Percentiles rank a stretch among this genome's conserved stretches.
phyloP scores from a whole-genome alignment of 164 flowering plant species.

The Stephania yunnanensis region DNA sequence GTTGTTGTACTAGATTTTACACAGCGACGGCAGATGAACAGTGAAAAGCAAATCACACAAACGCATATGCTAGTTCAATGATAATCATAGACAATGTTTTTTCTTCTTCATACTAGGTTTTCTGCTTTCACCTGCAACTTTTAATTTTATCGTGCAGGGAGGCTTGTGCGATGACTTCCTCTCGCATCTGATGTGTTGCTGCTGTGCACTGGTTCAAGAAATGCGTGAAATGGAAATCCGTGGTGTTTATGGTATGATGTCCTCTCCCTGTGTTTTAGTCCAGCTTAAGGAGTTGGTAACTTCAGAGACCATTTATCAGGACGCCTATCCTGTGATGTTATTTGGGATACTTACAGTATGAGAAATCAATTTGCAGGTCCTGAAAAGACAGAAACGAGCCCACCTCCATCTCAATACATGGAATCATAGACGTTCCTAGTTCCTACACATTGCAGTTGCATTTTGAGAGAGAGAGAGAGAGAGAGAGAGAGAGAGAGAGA shows the following conservation, averaged over 20 bases:
- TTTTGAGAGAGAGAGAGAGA: no score
- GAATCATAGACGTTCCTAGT: constrained; percentile 36
- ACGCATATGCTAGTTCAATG: not conserved
- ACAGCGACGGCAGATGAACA: not conserved
- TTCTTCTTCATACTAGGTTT: not conserved
- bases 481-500: no score
- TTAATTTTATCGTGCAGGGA: constrained; percentile 48
- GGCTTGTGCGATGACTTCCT: constrained; percentile 86
- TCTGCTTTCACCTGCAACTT: not conserved
- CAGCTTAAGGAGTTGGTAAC: constrained; percentile 13
- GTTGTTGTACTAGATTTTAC: no score
- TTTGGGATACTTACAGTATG: not conserved
- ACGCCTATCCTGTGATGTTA: not conserved
- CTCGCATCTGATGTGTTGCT: constrained; percentile 94
- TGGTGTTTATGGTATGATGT: constrained; percentile 53
- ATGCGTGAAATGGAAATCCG: constrained; percentile 98
- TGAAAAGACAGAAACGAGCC: constrained; percentile 72
- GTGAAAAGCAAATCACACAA: not conserved
- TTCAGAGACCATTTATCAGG: not conserved
- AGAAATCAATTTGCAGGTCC: constrained; percentile 45
- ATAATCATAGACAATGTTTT: not conserved
- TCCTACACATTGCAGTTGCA: not conserved
- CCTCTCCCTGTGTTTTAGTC: not conserved
- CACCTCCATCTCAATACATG: constrained; percentile 78
- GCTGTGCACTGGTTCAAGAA: constrained; percentile 98